These are phyloP conservation scores for Ophiocordyceps australis DNA, from an alignment of 2,329 filamentous ascomycete genomes.

Conservation along the genomic window DNA sequence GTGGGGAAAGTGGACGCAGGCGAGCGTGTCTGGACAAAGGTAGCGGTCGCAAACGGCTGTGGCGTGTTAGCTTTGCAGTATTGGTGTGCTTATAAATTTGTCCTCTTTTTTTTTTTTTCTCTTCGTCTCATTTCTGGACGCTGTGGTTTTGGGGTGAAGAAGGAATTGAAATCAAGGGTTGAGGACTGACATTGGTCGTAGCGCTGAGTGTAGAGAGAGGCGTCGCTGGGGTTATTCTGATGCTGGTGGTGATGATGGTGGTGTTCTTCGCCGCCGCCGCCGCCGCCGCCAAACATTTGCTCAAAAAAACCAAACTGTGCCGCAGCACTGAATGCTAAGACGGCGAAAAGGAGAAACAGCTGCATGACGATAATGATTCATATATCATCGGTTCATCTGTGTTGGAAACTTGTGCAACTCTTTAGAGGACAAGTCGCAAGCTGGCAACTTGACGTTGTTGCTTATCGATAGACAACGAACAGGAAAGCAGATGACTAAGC, in stretches of 20 bases:
- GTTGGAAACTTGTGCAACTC: too few species aligned
- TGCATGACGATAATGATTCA: too few species aligned
- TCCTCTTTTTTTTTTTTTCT: too few species aligned
- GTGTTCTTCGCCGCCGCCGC: conserved; percentile 21
- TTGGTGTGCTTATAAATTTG: too few species aligned
- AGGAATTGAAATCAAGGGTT: not conserved
- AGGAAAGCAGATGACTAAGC: not conserved
- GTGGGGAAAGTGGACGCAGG: conserved; percentile 90
- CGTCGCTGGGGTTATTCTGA: conserved; percentile 74
- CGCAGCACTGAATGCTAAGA: too few species aligned
- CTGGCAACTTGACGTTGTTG: not conserved
- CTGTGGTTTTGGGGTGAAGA: too few species aligned
- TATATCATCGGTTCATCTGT: conserved; percentile 11
- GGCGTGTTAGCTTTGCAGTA: conserved; percentile 1
- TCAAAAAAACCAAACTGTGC: conserved; percentile 95
- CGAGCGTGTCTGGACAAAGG: conserved; percentile 82
- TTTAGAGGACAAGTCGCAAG: conserved; percentile 1
- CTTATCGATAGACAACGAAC: conserved; percentile 1
- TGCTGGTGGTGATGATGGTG: conserved; percentile 40
- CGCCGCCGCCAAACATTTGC: conserved; percentile 69
- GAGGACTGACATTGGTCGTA: conserved; percentile 43
- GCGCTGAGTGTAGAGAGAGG: conserved; percentile 55
- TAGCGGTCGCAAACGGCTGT: conserved; percentile 80
- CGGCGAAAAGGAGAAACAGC: too few species aligned
- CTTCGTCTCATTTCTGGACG: too few species aligned